A percentile compares a stretch with the other conserved stretches of the same genome.
Evolutionary conservation across 2,329 filamentous ascomycete genomes (phyloP).

Genomic region (Teratosphaeria zuluensis): DNA sequence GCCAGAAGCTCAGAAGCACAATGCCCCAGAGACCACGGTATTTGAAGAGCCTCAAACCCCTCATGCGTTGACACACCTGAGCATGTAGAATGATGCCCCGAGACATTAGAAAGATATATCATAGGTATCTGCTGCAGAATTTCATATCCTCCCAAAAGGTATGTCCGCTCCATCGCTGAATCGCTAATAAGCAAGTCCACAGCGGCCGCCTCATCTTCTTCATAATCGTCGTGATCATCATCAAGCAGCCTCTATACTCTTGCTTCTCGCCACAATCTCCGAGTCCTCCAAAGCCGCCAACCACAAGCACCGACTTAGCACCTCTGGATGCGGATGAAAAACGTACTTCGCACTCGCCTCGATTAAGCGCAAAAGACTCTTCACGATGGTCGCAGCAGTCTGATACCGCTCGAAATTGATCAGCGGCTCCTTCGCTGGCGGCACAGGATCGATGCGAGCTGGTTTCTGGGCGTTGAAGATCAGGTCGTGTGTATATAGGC

Average conservation of each 20-base stretch:
- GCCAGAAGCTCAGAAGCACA: too few relatives aligned
- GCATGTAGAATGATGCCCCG: too few relatives aligned
- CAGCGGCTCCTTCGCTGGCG: constrained; percentile 47
- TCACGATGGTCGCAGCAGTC: constrained; percentile 65
- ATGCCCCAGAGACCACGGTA: too few relatives aligned
- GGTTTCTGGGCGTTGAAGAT: constrained; percentile 74
- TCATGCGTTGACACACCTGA: too few relatives aligned
- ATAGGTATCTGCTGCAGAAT: background rate
- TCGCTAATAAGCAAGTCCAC: background rate
- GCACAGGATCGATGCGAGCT: constrained; percentile 52
- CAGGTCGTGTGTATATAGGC: constrained; percentile 70
- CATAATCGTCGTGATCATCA: background rate
- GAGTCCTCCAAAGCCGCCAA: constrained; percentile 65
- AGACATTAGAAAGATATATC: background rate
- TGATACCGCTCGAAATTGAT: constrained; percentile 79
- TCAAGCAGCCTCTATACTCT: constrained; percentile 15
- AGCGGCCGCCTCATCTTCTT: background rate
- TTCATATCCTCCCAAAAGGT: background rate
- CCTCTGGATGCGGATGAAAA: constrained; percentile 65
- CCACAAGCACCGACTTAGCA: constrained; percentile 77
- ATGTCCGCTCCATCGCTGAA: background rate
- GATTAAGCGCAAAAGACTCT: constrained; percentile 67
- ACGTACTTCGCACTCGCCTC: constrained; percentile 67
- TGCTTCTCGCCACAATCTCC: constrained; percentile 47
- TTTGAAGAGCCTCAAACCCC: too few relatives aligned